Evolutionary conservation across 2,329 filamentous ascomycete species (phyloP).

Genomic region (Achaetomium macrosporum): DNA sequence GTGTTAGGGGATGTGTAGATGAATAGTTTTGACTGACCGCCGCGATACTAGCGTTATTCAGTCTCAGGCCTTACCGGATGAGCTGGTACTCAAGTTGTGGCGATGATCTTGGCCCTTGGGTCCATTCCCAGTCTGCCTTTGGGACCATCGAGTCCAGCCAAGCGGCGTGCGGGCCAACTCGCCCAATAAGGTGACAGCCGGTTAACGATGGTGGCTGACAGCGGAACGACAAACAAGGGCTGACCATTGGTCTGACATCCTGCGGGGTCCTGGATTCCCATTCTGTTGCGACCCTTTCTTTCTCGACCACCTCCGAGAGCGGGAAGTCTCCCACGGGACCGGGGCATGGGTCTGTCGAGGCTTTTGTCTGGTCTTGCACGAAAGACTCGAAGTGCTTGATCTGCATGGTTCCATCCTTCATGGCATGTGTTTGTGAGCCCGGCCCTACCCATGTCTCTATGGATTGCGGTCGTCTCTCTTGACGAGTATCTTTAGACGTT

Average conservation of each 20-base stretch:
- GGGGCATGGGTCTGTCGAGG: conserved; percentile 5
- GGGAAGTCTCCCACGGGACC: background rate
- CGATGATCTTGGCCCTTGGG: too few species aligned
- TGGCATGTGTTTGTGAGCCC: conserved; percentile 4
- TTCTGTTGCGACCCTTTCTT: background rate
- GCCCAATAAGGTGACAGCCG: conserved; percentile 3
- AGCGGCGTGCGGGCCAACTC: background rate
- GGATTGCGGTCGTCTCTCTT: background rate
- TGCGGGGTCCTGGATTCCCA: conserved; percentile 12
- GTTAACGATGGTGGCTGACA: conserved; percentile 9
- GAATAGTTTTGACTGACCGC: too few species aligned
- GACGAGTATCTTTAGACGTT: background rate
- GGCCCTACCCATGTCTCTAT: background rate
- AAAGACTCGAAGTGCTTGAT: background rate
- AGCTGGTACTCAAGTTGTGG: too few species aligned
- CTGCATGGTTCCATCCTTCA: conserved; percentile 2
- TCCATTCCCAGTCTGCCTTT: too few species aligned
- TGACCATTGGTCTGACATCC: conserved; percentile 3
- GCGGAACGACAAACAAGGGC: background rate
- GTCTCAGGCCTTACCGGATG: too few species aligned
- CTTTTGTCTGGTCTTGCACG: conserved; percentile 1
- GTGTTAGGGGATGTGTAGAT: too few species aligned
- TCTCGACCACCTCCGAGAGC: background rate
- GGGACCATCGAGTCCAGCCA: background rate
- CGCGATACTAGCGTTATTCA: too few species aligned